A percentile compares a stretch with the other conserved stretches of the same genome.
phyloP scores from a whole-genome alignment of 164 flowering plant species.

The Buxus sempervirens region DNA sequence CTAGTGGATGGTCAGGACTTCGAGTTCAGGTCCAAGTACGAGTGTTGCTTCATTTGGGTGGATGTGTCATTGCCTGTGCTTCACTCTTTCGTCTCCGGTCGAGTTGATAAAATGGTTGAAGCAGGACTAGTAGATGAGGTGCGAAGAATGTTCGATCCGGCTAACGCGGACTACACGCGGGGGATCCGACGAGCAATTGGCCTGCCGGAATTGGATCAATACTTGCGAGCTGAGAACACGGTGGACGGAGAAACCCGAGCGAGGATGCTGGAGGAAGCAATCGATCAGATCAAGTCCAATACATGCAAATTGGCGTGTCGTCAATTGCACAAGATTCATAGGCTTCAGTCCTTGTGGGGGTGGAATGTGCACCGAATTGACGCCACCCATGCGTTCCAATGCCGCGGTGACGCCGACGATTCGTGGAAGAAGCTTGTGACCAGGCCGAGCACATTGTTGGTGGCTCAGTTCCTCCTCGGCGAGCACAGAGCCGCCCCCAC shows the following conservation, averaged over 20 bases:
- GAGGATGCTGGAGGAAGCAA: slow-evolving; percentile 35
- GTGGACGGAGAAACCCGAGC: slow-evolving; percentile 10
- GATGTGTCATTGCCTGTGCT: slow-evolving; percentile 59
- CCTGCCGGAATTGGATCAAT: slow-evolving; percentile 59
- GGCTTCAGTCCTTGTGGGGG: slow-evolving; percentile 32
- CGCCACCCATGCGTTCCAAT: slow-evolving; percentile 56
- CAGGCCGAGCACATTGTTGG: slow-evolving; percentile 37
- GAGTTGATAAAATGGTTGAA: slow-evolving; percentile 70
- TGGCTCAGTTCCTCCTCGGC: slow-evolving; percentile 32
- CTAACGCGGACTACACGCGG: slow-evolving; percentile 32
- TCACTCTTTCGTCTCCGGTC: slow-evolving; percentile 35
- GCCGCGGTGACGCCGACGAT: slow-evolving; percentile 31
- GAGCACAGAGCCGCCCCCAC: background rate
- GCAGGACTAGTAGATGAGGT: slow-evolving; percentile 61
- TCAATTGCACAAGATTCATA: slow-evolving; percentile 55
- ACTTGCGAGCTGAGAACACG: slow-evolving; percentile 26
- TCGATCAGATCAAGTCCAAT: slow-evolving; percentile 49
- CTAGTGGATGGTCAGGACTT: slow-evolving; percentile 38
- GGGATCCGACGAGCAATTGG: slow-evolving; percentile 78
- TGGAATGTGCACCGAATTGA: slow-evolving; percentile 62
- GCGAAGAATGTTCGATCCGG: slow-evolving; percentile 35
- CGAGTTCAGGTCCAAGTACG: slow-evolving; percentile 42
- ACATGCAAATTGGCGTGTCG: slow-evolving; percentile 46
- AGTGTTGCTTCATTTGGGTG: slow-evolving; percentile 78
- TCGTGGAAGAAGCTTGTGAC: slow-evolving; percentile 57